phyloP scores from a whole-genome alignment of 2,329 filamentous ascomycete genomes.

The Botrytis squamosa region DNA sequence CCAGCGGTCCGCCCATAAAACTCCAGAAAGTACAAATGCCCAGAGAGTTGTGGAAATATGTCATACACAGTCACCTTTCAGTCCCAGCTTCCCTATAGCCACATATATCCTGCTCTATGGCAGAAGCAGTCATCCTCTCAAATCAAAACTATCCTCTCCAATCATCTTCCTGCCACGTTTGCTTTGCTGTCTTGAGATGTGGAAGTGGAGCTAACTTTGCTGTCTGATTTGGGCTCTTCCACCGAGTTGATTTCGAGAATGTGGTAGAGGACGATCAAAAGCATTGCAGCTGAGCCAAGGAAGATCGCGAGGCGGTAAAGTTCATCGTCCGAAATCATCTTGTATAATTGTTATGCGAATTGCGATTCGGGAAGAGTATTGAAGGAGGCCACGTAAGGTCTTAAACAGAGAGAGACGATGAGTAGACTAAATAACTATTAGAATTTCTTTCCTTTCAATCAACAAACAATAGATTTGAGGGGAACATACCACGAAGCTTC shows the following conservation, averaged over 20 bases:
- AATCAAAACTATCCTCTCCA: slow-evolving; percentile 9
- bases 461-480: no score
- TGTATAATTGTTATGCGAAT: slow-evolving; percentile 40
- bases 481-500: slow-evolving; percentile 8
- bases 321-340: slow-evolving; percentile 91
- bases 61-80: neutral
- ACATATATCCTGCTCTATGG: neutral
- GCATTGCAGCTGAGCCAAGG: slow-evolving; percentile 84
- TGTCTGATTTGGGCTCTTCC: slow-evolving; percentile 43
- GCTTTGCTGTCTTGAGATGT: slow-evolving; percentile 27
- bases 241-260: slow-evolving; percentile 93
- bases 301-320: slow-evolving; percentile 92
- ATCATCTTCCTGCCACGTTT: slow-evolving; percentile 26
- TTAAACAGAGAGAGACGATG: neutral
- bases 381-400: slow-evolving; percentile 27
- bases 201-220: slow-evolving; percentile 25
- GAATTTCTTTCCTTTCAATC: neutral
- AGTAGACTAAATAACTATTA: slow-evolving; percentile 24
- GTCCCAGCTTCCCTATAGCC: neutral
- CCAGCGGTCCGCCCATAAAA: neutral
- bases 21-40: slow-evolving; percentile 9
- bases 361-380: neutral
- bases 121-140: neutral
- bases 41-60: neutral
- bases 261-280: slow-evolving; percentile 92